These are phyloP conservation scores for Geotrichum restrictum DNA, from an alignment of 1,139 yeast genomes.

Conservation along the genomic window DNA sequence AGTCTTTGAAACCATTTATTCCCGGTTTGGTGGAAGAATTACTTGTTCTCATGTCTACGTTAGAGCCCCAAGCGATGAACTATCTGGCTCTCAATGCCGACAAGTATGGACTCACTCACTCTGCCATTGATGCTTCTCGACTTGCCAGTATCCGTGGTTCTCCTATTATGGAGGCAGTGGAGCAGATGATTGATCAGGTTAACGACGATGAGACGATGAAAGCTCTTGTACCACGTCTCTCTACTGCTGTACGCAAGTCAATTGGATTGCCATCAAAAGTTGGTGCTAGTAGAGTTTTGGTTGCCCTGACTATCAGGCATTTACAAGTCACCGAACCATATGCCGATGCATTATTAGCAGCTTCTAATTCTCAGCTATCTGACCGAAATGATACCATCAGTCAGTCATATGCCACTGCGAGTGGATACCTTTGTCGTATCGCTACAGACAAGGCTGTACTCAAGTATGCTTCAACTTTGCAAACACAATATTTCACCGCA, in stretches of 20 bases:
- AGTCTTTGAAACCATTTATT: conserved; percentile 61
- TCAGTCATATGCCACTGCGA: conserved; percentile 71
- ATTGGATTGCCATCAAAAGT: conserved; percentile 92
- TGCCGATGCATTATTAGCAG: conserved; percentile 58
- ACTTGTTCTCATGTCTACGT: conserved; percentile 68
- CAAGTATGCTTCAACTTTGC: conserved; percentile 52
- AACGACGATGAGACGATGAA: conserved; percentile 46
- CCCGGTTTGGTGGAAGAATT: conserved; percentile 68
- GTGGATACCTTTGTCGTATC: conserved; percentile 73
- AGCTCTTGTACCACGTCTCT: conserved; percentile 48
- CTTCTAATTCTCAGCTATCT: conserved; percentile 56
- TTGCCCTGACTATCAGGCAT: conserved; percentile 58
- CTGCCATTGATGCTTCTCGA: conserved; percentile 74
- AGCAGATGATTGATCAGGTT: conserved; percentile 53
- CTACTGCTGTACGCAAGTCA: conserved; percentile 55
- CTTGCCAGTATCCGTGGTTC: conserved; percentile 70
- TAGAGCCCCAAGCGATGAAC: conserved; percentile 88
- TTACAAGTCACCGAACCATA: conserved; percentile 53
- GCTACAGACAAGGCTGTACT: conserved; percentile 53
- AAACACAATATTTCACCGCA: conserved; percentile 58
- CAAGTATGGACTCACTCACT: conserved; percentile 69
- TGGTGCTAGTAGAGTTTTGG: conserved; percentile 75
- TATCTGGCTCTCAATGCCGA: conserved; percentile 84
- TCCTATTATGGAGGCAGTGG: conserved; percentile 87
- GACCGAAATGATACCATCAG: conserved; percentile 73